Percentiles rank a stretch among this genome's conserved stretches.
Conservation (phyloP, 495 filamentous ascomycete species). For the Neurospora discreta region DNA sequence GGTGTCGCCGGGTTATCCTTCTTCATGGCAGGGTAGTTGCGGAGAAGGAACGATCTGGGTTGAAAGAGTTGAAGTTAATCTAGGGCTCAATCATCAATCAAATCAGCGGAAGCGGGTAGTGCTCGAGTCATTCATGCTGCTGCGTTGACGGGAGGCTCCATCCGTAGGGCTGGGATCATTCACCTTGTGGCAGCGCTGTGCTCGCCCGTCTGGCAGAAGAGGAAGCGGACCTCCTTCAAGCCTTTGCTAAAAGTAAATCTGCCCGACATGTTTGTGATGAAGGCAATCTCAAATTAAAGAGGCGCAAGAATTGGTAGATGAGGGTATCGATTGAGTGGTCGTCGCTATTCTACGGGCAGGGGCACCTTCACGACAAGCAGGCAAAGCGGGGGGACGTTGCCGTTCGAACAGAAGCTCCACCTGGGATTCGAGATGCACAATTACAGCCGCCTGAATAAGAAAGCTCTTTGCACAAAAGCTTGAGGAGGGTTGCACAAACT, state of each 20-base stretch:
- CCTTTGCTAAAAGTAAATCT: constrained; percentile 84
- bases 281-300: background rate
- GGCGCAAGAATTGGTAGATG: constrained; percentile 1
- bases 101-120: background rate
- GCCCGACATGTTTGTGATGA: constrained; percentile 56
- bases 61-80: background rate
- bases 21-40: constrained; percentile 98
- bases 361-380: background rate
- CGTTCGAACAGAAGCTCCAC: constrained; percentile 4
- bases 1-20: constrained; percentile 93
- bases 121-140: background rate
- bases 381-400: constrained; percentile 8
- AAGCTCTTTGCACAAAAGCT: background rate
- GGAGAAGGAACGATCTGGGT: constrained; percentile 74
- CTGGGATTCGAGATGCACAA: background rate
- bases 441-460: background rate
- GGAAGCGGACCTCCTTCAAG: constrained; percentile 92
- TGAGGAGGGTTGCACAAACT: background rate
- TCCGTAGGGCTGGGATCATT: constrained; percentile 10
- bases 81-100: background rate
- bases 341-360: background rate
- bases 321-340: constrained; percentile 5
- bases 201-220: constrained; percentile 89
- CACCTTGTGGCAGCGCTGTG: constrained; percentile 79
- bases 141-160: background rate